Evolutionary conservation across 495 filamentous ascomycete genomes (phyloP).

Genomic region (Staphylotrichum tortipilum): DNA sequence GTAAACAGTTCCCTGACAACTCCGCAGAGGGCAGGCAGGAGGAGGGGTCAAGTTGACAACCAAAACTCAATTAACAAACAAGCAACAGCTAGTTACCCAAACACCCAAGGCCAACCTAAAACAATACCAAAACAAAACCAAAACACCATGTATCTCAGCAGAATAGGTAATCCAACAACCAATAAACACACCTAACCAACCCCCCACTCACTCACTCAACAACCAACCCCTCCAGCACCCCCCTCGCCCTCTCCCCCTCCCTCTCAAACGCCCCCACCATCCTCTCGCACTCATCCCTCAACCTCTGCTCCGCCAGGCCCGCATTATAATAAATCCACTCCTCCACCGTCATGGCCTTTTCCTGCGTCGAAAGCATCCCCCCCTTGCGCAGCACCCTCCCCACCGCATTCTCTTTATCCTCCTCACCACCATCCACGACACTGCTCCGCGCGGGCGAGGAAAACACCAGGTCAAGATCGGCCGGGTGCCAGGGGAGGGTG

Average conservation of each 20-base stretch:
- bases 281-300: slow-evolving; percentile 72
- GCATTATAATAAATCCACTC: slow-evolving; percentile 86
- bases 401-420: slow-evolving; percentile 37
- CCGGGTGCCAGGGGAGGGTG: slow-evolving; percentile 58
- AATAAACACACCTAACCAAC: not conserved
- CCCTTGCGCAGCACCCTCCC: slow-evolving; percentile 40
- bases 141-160: not conserved
- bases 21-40: too few species aligned
- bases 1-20: too few species aligned
- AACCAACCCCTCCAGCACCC: slow-evolving; percentile 62
- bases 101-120: too few species aligned
- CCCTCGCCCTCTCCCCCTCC: slow-evolving; percentile 70
- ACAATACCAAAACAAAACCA: not conserved
- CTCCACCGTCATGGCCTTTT: slow-evolving; percentile 85
- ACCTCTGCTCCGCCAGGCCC: slow-evolving; percentile 62
- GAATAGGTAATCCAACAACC: not conserved
- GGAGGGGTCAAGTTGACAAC: too few species aligned
- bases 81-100: too few species aligned
- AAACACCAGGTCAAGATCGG: slow-evolving; percentile 62
- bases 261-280: slow-evolving; percentile 72
- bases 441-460: slow-evolving; percentile 29
- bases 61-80: not conserved
- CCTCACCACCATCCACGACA: not conserved
- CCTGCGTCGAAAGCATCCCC: slow-evolving; percentile 57
- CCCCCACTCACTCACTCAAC: slow-evolving; percentile 25